These are phyloP conservation scores for Mortierella sp. DNA, from an alignment of 371 early-diverging fungal species.

Conservation along the genomic window DNA sequence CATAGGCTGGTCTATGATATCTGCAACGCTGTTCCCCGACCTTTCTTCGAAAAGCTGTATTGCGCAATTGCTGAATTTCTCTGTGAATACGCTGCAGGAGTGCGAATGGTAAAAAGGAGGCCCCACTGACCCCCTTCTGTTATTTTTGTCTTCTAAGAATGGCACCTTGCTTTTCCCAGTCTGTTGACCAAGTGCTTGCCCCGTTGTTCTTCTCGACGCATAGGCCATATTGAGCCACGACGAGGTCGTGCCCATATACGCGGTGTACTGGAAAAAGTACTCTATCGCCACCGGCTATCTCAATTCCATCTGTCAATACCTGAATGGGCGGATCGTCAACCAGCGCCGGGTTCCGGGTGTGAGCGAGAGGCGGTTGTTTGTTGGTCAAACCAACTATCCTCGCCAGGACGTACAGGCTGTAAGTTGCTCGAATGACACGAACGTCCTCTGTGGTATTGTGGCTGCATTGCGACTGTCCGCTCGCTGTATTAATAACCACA, in stretches of 20 bases:
- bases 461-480: neutral
- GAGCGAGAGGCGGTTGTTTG: conserved; percentile 60
- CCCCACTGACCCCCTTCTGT: neutral
- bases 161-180: neutral
- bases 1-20: conserved; percentile 71
- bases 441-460: neutral
- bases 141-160: neutral
- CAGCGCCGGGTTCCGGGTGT: conserved; percentile 44
- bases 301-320: conserved; percentile 79
- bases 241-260: conserved; percentile 81
- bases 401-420: conserved; percentile 80
- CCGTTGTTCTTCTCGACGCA: neutral
- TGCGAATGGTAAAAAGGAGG: conserved; percentile 66
- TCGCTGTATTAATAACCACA: neutral
- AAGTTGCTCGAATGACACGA: conserved; percentile 38
- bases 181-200: neutral
- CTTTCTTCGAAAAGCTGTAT: conserved; percentile 79
- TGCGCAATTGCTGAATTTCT: conserved; percentile 78
- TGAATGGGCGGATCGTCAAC: conserved; percentile 73
- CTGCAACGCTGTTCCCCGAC: conserved; percentile 84
- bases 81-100: conserved; percentile 66
- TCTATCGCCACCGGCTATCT: conserved; percentile 73
- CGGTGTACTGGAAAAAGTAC: conserved; percentile 80
- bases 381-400: conserved; percentile 66
- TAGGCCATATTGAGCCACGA: conserved; percentile 73